phyloP scores from a whole-genome alignment of 2,329 filamentous ascomycete species.

The Lachnellula occidentalis region DNA sequence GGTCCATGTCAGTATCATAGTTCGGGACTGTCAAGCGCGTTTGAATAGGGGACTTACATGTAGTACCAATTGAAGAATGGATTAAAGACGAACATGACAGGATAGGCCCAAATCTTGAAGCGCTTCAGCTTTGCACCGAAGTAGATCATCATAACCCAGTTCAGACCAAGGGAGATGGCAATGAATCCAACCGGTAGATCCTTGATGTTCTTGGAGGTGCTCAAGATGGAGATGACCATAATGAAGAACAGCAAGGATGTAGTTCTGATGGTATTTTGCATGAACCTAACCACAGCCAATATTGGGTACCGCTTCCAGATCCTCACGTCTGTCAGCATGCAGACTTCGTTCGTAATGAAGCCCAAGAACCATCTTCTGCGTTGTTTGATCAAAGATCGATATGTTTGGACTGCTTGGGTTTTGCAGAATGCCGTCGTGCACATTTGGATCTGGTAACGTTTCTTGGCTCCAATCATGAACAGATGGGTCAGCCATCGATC shows the following conservation, averaged over 20 bases:
- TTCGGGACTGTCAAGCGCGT: not conserved
- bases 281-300: constrained; percentile 79
- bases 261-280: constrained; percentile 94
- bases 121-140: constrained; percentile 82
- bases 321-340: constrained; percentile 92
- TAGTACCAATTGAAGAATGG: constrained; percentile 98
- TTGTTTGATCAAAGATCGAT: constrained; percentile 83
- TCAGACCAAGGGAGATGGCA: constrained; percentile 82
- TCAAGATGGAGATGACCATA: constrained; percentile 80
- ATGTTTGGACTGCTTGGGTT: constrained; percentile 91
- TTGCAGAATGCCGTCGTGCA: constrained; percentile 98
- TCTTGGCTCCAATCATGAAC: constrained; percentile 95
- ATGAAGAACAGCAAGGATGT: constrained; percentile 93
- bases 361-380: constrained; percentile 93
- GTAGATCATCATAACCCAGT: constrained; percentile 94
- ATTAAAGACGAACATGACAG: constrained; percentile 90
- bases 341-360: constrained; percentile 96
- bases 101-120: constrained; percentile 93
- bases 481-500: constrained; percentile 96
- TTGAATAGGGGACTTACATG: constrained; percentile 46
- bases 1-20: not conserved
- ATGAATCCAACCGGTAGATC: constrained; percentile 92
- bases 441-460: constrained; percentile 94
- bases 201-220: constrained; percentile 70
- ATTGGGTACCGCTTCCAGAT: constrained; percentile 89